phyloP scores from a whole-genome alignment of 2,329 filamentous ascomycete genomes.

The Monosporascus sp. region DNA sequence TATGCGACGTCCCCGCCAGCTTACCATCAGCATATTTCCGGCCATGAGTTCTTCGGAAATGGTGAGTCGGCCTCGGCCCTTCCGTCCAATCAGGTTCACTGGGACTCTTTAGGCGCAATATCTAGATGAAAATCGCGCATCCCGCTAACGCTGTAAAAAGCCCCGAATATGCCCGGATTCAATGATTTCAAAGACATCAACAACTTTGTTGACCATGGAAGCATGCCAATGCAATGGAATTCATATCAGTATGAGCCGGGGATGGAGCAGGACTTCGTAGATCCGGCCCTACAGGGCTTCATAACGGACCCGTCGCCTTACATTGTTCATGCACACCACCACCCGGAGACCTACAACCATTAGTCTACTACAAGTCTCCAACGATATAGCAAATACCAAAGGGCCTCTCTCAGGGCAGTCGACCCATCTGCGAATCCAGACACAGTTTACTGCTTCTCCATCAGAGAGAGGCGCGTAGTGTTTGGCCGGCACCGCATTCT shows the following conservation, averaged over 20 bases:
- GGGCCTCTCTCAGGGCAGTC: too few relatives aligned
- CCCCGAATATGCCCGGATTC: slow-evolving; percentile 17
- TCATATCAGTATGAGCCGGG: slow-evolving; percentile 18
- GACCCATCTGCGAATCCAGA: too few relatives aligned
- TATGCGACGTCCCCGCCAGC: slow-evolving; percentile 9
- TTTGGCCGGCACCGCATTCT: too few relatives aligned
- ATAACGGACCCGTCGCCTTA: slow-evolving; percentile 19
- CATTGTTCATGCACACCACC: background rate
- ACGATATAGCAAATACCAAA: too few relatives aligned
- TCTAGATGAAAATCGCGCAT: background rate
- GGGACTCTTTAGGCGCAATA: too few relatives aligned
- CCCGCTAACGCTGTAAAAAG: slow-evolving; percentile 19
- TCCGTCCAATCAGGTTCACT: background rate
- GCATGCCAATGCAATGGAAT: slow-evolving; percentile 19
- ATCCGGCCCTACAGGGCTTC: slow-evolving; percentile 20
- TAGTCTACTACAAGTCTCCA: background rate
- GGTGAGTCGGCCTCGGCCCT: slow-evolving; percentile 14
- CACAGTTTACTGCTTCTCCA: too few relatives aligned
- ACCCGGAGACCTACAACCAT: background rate
- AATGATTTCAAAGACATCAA: slow-evolving; percentile 20
- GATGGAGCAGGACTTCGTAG: slow-evolving; percentile 23
- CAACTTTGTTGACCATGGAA: slow-evolving; percentile 14
- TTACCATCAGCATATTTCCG: slow-evolving; percentile 19
- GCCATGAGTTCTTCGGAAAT: slow-evolving; percentile 21
- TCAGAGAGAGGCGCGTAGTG: too few relatives aligned